Evolutionary conservation across 768 basidiomycete genomes (phyloP), one percentile per base, ranked within the genome.

Genomic region (Suillus cothurnatus): DNA sequence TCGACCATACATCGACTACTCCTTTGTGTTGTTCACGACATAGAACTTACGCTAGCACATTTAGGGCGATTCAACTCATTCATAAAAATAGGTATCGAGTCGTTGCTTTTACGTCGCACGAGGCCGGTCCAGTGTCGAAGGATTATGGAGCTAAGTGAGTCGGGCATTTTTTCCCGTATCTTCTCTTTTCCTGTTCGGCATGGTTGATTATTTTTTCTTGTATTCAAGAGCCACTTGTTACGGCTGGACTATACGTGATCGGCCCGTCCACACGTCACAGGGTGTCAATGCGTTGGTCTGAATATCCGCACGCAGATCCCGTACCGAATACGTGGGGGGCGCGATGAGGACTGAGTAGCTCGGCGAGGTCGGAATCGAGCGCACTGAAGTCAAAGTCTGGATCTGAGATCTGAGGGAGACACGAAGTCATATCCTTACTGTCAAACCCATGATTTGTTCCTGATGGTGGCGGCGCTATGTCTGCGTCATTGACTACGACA

Each of bases 311-410:
- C n/a, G n/a, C n/a, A 52, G 34, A 34, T 9, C 32, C 1, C 32
- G 3, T 34, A 34, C 9, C 6, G 32, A 34, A 34, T 34, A 34
- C n/a, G 12, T 2, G 23, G 43, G 8, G 69, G 45, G 72, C 68
- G 62, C 70, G 77, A 65, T 88, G 80, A 4, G 90, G 87, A 64
- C 84, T 87, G 32, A 91, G 79, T 19, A 92, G 79, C 11, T 86
- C 86, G 4, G 86, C 82, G 0, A 92, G 82, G 68, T 90, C 88
- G 11, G 89, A 84, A 67, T 92, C 89, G 1, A 92, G 77, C 9
- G 81, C 74, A 43, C 77, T 79, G 9, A 91, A 74, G 69, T 88
- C 83, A 64, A 92, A 81, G 47, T 88, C 81, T 4, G 73, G 76
- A 43, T 77, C 74, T 23, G 52, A 60, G 19, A 21, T 11, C 19